Evolutionary conservation across 2,329 filamentous ascomycete species (phyloP).

Genomic region (Claviceps sp.): DNA sequence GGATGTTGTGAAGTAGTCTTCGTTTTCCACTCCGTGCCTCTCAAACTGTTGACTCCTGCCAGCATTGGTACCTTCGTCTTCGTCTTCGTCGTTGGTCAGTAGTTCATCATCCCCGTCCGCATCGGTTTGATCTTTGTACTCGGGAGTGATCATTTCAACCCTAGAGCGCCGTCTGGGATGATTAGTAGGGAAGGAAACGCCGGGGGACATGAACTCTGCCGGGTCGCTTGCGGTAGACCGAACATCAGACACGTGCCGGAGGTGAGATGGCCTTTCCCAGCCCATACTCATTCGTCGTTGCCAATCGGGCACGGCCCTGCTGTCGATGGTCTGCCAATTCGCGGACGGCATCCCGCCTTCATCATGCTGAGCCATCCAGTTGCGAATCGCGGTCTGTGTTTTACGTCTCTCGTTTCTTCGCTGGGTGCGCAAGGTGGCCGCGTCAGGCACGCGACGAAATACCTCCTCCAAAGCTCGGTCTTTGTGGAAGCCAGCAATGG

Average conservation of each 20-base stretch:
- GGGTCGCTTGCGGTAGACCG: slow-evolving; percentile 51
- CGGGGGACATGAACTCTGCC: slow-evolving; percentile 45
- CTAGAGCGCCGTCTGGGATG: slow-evolving; percentile 24
- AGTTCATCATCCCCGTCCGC: slow-evolving; percentile 84
- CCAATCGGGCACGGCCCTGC: slow-evolving; percentile 30
- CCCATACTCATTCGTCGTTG: slow-evolving; percentile 39
- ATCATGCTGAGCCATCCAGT: slow-evolving; percentile 74
- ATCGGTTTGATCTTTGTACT: slow-evolving; percentile 54
- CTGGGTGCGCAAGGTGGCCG: slow-evolving; percentile 45
- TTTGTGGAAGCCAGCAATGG: slow-evolving; percentile 77
- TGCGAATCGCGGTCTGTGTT: slow-evolving; percentile 68
- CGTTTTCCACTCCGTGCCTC: slow-evolving; percentile 17
- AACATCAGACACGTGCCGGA: slow-evolving; percentile 39
- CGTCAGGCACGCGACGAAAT: slow-evolving; percentile 61
- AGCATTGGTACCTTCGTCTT: slow-evolving; percentile 36
- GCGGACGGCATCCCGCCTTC: slow-evolving; percentile 32
- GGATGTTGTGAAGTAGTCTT: slow-evolving; percentile 43
- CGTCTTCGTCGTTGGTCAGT: slow-evolving; percentile 66
- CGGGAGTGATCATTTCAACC: slow-evolving; percentile 17
- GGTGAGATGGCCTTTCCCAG: slow-evolving; percentile 33
- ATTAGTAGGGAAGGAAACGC: slow-evolving; percentile 14
- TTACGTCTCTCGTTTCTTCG: slow-evolving; percentile 53
- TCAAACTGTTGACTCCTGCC: slow-evolving; percentile 18
- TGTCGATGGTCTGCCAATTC: slow-evolving; percentile 37
- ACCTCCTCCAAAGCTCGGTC: slow-evolving; percentile 85